These are phyloP conservation scores for Eucalyptus marginata DNA, from an alignment of 345 rosid species.

Conservation along the genomic window DNA sequence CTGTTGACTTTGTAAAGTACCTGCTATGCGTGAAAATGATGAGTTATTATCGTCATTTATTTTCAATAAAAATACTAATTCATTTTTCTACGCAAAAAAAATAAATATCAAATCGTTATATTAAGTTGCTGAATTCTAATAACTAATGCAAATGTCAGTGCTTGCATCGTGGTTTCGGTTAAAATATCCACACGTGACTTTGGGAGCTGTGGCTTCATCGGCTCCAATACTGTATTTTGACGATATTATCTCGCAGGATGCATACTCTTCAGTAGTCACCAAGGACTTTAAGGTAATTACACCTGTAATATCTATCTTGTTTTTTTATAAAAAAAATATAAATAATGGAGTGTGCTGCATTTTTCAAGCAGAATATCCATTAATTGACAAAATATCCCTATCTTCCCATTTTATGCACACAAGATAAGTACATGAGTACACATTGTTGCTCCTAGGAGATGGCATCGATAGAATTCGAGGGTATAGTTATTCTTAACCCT, in stretches of 20 bases:
- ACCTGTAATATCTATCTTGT: background rate
- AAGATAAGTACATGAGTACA: background rate
- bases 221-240: background rate
- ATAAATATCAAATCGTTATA: background rate
- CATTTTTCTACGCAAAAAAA: too few relatives aligned
- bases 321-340: rapidly evolving
- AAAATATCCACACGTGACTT: background rate
- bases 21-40: background rate
- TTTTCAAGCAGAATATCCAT: background rate
- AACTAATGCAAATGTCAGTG: background rate
- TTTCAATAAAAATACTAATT: background rate
- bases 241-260: background rate
- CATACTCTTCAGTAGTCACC: background rate
- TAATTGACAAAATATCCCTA: background rate
- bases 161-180: background rate
- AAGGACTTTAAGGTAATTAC: background rate
- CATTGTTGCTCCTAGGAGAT: background rate
- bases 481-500: background rate
- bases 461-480: background rate
- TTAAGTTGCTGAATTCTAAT: background rate
- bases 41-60: background rate
- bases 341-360: background rate
- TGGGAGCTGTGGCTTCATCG: background rate
- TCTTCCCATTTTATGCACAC: background rate
- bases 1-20: background rate